Conservation (phyloP, 305 asterid genomes). For the Fraxinus sp. region DNA sequence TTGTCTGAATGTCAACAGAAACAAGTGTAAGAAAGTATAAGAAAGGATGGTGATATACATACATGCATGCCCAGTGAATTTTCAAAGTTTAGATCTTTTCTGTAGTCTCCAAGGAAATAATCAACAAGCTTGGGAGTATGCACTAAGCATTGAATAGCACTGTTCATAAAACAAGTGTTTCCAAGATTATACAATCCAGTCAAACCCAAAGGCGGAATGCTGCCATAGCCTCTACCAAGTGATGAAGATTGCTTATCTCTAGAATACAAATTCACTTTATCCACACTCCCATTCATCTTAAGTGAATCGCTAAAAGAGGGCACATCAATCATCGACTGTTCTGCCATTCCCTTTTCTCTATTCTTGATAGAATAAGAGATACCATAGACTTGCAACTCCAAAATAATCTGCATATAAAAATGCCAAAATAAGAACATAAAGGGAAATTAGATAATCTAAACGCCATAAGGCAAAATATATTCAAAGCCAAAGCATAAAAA, state of each 20-base stretch:
- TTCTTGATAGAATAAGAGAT: conserved; percentile 36
- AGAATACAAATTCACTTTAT: conserved; percentile 30
- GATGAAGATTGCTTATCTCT: conserved; percentile 26
- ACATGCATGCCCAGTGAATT: conserved; percentile 73
- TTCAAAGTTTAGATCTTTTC: conserved; percentile 60
- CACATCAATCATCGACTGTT: conserved; percentile 29
- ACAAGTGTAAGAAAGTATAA: not conserved
- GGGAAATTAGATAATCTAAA: conserved; percentile 1
- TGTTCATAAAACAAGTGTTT: conserved; percentile 84
- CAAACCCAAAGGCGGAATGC: conserved; percentile 55
- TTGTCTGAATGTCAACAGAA: not conserved
- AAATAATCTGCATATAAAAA: conserved; percentile 39
- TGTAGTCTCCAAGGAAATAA: conserved; percentile 74
- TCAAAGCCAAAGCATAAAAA: conserved; percentile 1
- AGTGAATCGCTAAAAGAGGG: conserved; percentile 39
- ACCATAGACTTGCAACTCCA: conserved; percentile 62
- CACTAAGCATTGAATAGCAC: conserved; percentile 76
- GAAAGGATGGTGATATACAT: conserved; percentile 26
- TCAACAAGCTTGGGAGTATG: conserved; percentile 72
- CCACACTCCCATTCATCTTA: conserved; percentile 41
- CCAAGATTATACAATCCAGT: conserved; percentile 74
- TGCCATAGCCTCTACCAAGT: conserved; percentile 26
- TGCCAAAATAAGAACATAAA: conserved; percentile 8
- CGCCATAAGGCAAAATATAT: not conserved
- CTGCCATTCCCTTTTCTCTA: conserved; percentile 33